Conservation (phyloP, 2,329 filamentous ascomycete species). For the Zasmidium cellare region DNA sequence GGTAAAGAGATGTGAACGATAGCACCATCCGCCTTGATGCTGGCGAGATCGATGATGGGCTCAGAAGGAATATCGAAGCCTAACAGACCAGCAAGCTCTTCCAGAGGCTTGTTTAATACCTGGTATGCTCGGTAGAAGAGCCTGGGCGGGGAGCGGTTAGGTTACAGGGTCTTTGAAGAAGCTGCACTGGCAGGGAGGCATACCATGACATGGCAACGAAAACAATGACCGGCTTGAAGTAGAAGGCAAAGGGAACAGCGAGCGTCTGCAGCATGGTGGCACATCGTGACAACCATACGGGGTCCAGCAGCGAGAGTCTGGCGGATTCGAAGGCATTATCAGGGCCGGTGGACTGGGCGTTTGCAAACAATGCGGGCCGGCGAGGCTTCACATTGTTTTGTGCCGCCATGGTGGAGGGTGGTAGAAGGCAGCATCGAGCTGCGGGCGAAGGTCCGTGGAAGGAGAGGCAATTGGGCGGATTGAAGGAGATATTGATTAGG, state of each 20-base stretch:
- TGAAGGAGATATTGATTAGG: neutral
- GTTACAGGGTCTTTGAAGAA: neutral
- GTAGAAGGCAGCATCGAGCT: neutral
- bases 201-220: slow-evolving; percentile 25
- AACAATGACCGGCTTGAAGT: slow-evolving; percentile 24
- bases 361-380: slow-evolving; percentile 10
- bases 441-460: neutral
- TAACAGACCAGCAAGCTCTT: slow-evolving; percentile 84
- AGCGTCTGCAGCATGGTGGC: slow-evolving; percentile 16
- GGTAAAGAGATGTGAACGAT: slow-evolving; percentile 81
- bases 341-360: slow-evolving; percentile 5
- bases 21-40: slow-evolving; percentile 82
- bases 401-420: slow-evolving; percentile 5
- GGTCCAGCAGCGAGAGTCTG: slow-evolving; percentile 10
- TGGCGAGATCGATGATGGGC: slow-evolving; percentile 85
- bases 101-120: slow-evolving; percentile 86
- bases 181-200: neutral
- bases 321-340: slow-evolving; percentile 1
- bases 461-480: neutral
- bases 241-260: slow-evolving; percentile 19
- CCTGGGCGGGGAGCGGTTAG: slow-evolving; percentile 13
- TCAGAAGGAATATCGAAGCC: slow-evolving; percentile 87
- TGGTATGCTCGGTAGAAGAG: slow-evolving; percentile 82
- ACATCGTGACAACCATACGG: slow-evolving; percentile 14
- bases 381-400: slow-evolving; percentile 5